Evolutionary conservation across 169 alveolate genomes (phyloP), one percentile per base, ranked within the genome.

Genomic region (Plasmodium billcollinsi): DNA sequence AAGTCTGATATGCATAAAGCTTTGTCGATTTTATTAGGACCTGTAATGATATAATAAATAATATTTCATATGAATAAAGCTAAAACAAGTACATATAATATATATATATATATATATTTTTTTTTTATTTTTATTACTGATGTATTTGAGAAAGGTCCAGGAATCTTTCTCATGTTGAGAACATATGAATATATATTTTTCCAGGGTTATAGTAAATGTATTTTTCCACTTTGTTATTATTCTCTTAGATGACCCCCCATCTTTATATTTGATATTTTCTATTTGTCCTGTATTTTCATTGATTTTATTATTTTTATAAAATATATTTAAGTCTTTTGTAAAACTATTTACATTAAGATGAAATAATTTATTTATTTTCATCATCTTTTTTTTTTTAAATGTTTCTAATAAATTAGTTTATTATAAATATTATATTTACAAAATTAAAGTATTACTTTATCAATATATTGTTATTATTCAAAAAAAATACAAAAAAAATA

Each of bases 61-160:
- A 33, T 6, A 33, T 33, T 4, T 33, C 45, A 33, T 4, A 7
- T 33, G 9, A 33, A 33, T 33, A 33, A 33, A 33, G 5, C 2
- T 33, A 33, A 5, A 33, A 4, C 45, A 33, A 33, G 45, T 33
- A 33, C 45, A 33, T 33, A 33, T 4, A 33, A 33, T 33, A 33
- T 33, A 45, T 45, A 12, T 45, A 18, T 43, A 69, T 8, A 69
- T 45, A 18, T 7, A 24, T 24, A 24, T 24, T 24, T 24, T 24
- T 0, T 72, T 18, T 75, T 24, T 24, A 24, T 72, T 18, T 75
- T 12, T 59, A 63, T 76, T 76, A 76, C 89, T 49, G 76, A 67
- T 58, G 65, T 80, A 62, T 72, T 63, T 71, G 74, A 80, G 70
- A 4, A 80, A 24, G 26, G 39, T 69, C 90, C 90, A 80, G 39